A percentile compares a stretch with the other conserved stretches of the same genome.
These are phyloP conservation scores for Populus hybrid DNA, from an alignment of 441 rosid species.

Conservation along the genomic window DNA sequence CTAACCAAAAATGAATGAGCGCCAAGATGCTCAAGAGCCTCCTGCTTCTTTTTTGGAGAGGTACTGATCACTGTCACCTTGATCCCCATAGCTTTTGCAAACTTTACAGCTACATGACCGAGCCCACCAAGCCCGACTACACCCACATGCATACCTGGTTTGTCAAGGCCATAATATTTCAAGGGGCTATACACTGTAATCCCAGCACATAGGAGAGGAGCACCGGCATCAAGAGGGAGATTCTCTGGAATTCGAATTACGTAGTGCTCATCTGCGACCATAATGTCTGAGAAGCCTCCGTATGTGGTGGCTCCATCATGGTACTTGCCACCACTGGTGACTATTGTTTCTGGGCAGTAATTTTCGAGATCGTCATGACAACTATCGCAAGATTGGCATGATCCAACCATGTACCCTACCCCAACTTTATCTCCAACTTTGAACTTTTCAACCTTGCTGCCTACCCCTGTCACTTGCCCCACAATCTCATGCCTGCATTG, in stretches of 20 bases:
- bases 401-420: slow-evolving; percentile 65
- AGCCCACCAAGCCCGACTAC: slow-evolving; percentile 55
- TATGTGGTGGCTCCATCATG: slow-evolving; percentile 48
- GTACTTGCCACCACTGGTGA: slow-evolving; percentile 42
- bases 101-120: slow-evolving; percentile 50
- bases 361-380: slow-evolving; percentile 61
- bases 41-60: slow-evolving; percentile 35
- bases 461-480: slow-evolving; percentile 14
- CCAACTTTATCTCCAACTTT: slow-evolving; percentile 49
- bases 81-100: slow-evolving; percentile 48
- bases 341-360: slow-evolving; percentile 48
- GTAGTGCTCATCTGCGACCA: slow-evolving; percentile 52
- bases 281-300: slow-evolving; percentile 62
- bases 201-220: slow-evolving; percentile 52
- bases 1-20: slow-evolving; percentile 46
- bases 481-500: slow-evolving; percentile 21
- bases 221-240: slow-evolving; percentile 49
- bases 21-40: slow-evolving; percentile 39
- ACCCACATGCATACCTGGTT: slow-evolving; percentile 42
- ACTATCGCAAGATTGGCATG: slow-evolving; percentile 56
- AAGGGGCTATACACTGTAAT: slow-evolving; percentile 48
- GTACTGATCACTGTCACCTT: slow-evolving; percentile 51
- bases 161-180: slow-evolving; percentile 26
- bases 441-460: slow-evolving; percentile 17
- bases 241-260: slow-evolving; percentile 54